Evolutionary conservation across 192 early-diverging fungal genomes (phyloP), one percentile per base, ranked within the genome.

Genomic region (Jimgerdemannia lactiflua): DNA sequence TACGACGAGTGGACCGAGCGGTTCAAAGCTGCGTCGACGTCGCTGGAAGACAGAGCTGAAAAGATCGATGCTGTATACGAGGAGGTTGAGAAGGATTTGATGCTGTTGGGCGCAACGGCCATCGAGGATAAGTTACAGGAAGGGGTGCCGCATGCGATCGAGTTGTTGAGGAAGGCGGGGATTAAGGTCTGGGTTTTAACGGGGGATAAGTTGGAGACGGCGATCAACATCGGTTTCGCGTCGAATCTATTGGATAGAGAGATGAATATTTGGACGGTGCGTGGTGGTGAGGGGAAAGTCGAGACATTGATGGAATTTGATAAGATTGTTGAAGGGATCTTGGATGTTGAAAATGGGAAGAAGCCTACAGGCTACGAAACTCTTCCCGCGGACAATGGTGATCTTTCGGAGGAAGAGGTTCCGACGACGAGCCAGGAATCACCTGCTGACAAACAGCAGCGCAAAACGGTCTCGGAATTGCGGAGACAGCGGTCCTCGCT

Each of bases 171-270:
- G 2, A 85, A 90, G 43, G 95, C 96, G 0, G 95, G 96, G 3
- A 95, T 98, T 79, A 95, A 96, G 79, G 91, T 99, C 67, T 99
- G 98, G 98, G 97, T 99, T 2, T 82, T 99, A 69, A 99, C 98
- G 1, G 98, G 98, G 43, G 98, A 99, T 84, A 98, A 98, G 78
- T 80, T 98, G 84, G 98, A 99, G 82, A 99, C 98, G 0, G 98
- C 98, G 17, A 98, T 99, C 83, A 98, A 98, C 79, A 98, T 99
- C 82, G 96, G 96, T 3, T 98, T 98, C 86, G 91, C 93, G 7
- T 89, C 89, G 10, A 88, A 91, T n/a, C 74, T 95, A 71, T 75
- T 94, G 40, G 88, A 89, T 54, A 87, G 87, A 66, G 86, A 89
- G 39, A 92, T 93, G 89, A 87, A 90, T 67, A 82, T 94, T 54